phyloP scores from a whole-genome alignment of 2,329 filamentous ascomycete species.

The Dactylellina sp. region DNA sequence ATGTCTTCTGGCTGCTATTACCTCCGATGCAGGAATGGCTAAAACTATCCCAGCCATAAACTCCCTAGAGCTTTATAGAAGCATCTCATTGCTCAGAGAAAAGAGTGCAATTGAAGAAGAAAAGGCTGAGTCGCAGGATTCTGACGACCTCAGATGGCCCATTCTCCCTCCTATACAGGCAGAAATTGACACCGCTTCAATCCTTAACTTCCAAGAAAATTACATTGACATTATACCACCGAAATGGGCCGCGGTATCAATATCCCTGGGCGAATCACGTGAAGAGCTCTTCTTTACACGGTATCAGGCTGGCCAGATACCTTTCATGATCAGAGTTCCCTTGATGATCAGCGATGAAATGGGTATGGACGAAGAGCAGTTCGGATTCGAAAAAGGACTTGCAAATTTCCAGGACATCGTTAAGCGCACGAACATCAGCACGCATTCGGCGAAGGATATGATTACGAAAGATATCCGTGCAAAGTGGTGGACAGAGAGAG shows the following conservation, averaged over 20 bases:
- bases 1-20: constrained; percentile 74
- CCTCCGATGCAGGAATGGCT: constrained; percentile 65
- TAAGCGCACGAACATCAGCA: constrained; percentile 81
- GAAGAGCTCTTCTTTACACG: constrained; percentile 92
- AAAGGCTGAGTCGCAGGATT: constrained; percentile 63
- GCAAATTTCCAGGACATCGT: constrained; percentile 74
- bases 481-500: constrained; percentile 90
- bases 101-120: constrained; percentile 69
- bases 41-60: constrained; percentile 69
- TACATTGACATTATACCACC: constrained; percentile 87
- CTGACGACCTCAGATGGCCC: constrained; percentile 64
- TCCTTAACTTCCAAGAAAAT: constrained; percentile 75
- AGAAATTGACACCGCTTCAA: constrained; percentile 48
- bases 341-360: constrained; percentile 83
- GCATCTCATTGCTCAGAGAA: constrained; percentile 76
- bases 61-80: constrained; percentile 77
- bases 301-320: constrained; percentile 77
- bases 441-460: constrained; percentile 79
- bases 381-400: constrained; percentile 83
- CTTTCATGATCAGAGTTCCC: constrained; percentile 87
- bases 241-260: constrained; percentile 85
- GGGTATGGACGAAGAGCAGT: constrained; percentile 82
- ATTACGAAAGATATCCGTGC: constrained; percentile 79
- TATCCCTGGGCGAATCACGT: constrained; percentile 82
- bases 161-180: constrained; percentile 29